Conservation (phyloP, 2,329 filamentous ascomycete species). For the Penicillium olsonii region DNA sequence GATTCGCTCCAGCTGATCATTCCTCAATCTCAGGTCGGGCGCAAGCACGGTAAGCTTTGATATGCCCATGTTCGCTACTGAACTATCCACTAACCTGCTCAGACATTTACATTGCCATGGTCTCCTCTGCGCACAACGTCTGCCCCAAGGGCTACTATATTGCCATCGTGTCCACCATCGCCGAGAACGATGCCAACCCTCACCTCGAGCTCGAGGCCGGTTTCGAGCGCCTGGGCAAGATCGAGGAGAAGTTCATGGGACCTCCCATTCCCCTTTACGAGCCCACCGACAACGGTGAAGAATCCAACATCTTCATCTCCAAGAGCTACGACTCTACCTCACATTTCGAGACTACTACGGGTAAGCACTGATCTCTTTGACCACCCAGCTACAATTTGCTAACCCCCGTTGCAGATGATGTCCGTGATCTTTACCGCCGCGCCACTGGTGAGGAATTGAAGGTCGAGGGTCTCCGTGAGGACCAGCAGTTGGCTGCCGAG, state of each 20-base stretch:
- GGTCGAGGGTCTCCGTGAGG: conserved; percentile 83
- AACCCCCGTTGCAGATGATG: conserved; percentile 68
- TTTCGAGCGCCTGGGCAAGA: conserved; percentile 85
- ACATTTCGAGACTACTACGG: conserved; percentile 89
- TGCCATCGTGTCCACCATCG: conserved; percentile 96
- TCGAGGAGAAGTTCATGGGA: conserved; percentile 97
- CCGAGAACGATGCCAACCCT: conserved; percentile 87
- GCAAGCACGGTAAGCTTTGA: conserved; percentile 79
- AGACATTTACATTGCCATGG: conserved; percentile 97
- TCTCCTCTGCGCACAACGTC: conserved; percentile 94
- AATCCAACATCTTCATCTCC: conserved; percentile 94
- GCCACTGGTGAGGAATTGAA: conserved; percentile 81
- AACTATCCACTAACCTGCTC: conserved; percentile 22
- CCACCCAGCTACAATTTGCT: neutral
- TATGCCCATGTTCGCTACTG: neutral
- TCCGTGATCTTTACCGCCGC: conserved; percentile 87
- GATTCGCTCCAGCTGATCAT: conserved; percentile 97
- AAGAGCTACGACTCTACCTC: conserved; percentile 98
- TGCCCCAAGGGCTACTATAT: conserved; percentile 99
- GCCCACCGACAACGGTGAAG: conserved; percentile 76
- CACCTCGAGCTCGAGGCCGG: conserved; percentile 92
- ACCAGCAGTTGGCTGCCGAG: conserved; percentile 47
- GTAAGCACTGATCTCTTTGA: conserved; percentile 40
- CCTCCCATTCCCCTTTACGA: conserved; percentile 92
- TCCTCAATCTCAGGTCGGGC: conserved; percentile 93